phyloP scores from a whole-genome alignment of 2,329 filamentous ascomycete genomes.

The Aspergillus chevalieri region DNA sequence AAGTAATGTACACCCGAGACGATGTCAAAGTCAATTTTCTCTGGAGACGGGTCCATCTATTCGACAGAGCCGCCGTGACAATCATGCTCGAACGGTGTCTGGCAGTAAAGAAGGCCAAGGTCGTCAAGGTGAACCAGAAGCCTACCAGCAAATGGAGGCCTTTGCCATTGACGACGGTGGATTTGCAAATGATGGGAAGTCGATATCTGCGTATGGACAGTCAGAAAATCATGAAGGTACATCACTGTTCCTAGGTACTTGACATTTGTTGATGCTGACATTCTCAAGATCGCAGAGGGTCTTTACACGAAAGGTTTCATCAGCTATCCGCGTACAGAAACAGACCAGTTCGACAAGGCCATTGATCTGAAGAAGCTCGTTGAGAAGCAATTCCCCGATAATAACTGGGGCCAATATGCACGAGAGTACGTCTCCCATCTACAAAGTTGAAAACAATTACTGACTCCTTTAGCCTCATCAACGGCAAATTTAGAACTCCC shows the following conservation, averaged over 20 bases:
- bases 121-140: conserved; percentile 81
- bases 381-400: conserved; percentile 73
- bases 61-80: conserved; percentile 74
- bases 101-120: conserved; percentile 65
- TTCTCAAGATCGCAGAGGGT: conserved; percentile 59
- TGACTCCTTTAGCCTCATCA: conserved; percentile 48
- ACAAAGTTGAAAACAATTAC: neutral
- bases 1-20: conserved; percentile 70
- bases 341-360: conserved; percentile 84
- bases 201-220: conserved; percentile 84
- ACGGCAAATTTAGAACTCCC: conserved; percentile 74
- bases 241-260: neutral
- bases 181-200: conserved; percentile 92
- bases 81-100: conserved; percentile 85
- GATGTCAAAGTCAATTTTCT: conserved; percentile 73
- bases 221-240: conserved; percentile 76
- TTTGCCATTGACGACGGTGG: conserved; percentile 87
- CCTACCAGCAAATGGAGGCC: conserved; percentile 93
- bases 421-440: conserved; percentile 42
- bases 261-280: conserved; percentile 1
- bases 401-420: conserved; percentile 74
- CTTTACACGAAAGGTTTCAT: conserved; percentile 95
- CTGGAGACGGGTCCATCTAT: conserved; percentile 77
- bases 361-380: conserved; percentile 78
- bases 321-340: conserved; percentile 95